phyloP scores from a whole-genome alignment of 495 filamentous ascomycete species.

The Lineolata rhizophorae region DNA sequence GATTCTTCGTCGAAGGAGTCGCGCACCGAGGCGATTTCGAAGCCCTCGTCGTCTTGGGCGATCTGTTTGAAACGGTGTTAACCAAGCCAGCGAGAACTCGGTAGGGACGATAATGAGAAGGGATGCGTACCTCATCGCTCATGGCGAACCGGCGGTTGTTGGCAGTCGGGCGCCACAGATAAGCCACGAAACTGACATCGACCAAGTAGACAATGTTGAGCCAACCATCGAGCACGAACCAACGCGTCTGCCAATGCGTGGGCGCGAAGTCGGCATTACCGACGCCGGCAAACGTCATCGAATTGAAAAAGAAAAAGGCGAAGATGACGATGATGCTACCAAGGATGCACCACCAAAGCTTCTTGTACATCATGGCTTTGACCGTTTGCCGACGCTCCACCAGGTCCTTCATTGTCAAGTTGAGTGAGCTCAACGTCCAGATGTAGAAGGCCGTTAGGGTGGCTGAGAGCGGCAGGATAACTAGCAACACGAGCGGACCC shows the following conservation, averaged over 20 bases:
- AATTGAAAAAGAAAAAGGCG: constrained; percentile 89
- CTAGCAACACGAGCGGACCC: constrained; percentile 81
- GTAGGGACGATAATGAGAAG: background rate
- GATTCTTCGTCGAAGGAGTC: constrained; percentile 51
- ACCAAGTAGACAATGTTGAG: constrained; percentile 88
- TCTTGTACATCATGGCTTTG: constrained; percentile 92
- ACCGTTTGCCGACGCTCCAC: constrained; percentile 79
- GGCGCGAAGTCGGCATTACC: constrained; percentile 75
- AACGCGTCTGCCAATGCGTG: constrained; percentile 84
- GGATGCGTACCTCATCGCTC: constrained; percentile 61
- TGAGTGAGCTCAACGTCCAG: constrained; percentile 94
- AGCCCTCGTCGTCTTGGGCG: constrained; percentile 95
- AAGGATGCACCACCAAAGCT: constrained; percentile 96
- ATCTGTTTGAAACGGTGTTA: constrained; percentile 31
- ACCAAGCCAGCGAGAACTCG: constrained; percentile 12
- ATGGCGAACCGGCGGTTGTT: constrained; percentile 97
- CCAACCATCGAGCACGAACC: constrained; percentile 98
- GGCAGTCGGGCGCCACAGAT: constrained; percentile 86
- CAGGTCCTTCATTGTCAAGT: constrained; percentile 86
- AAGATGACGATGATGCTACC: constrained; percentile 86
- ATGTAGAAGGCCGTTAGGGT: constrained; percentile 95
- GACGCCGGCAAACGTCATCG: constrained; percentile 71
- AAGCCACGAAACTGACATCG: constrained; percentile 82
- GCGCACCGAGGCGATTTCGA: constrained; percentile 86
- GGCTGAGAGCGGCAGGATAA: constrained; percentile 78